Base-by-base conservation (phyloP, 2,329 filamentous ascomycete species). In the Nemania bipapillata region DNA sequence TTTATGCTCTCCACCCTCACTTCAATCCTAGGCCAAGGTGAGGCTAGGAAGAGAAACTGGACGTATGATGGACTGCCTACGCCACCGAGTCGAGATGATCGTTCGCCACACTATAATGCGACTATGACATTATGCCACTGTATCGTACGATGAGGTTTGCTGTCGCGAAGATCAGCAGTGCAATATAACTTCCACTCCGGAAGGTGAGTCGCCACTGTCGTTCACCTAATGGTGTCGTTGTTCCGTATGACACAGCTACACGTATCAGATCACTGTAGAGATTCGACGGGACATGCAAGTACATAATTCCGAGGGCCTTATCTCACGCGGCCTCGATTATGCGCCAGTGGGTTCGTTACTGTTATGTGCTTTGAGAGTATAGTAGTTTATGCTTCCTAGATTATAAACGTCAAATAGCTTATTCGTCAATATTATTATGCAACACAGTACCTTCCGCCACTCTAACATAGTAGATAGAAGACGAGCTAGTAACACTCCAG, bases 121-220 rank as follows among this genome's bases (percentile, higher is more conserved):
- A 60, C 12, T 45, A n/a, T 47, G 56, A 64, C 49, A 68, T 45
- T 32, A 50, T 24, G 22, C 30, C 17, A 28, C 26, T 8, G 24
- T n/a, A 50, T 66, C 52, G 47, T 69, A 66, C 54, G 66, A 69
- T 24, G 26, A 17, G 17, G 6, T 20, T 26, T 37, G n/a, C 15
- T 42, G 12, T 32, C 50, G 22, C 52, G 24, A 32, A 54, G 26
- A 52, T 66, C 55, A 42, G 17, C 49, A 50, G 42, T 53, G 45
- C 45, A 57, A 50, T 67, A 67, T 59, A 42, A 17, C 8, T 22
- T 42, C 7, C n/a, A 55, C 17, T 24, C 17, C 20, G 6, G 22
- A 37, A 28, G 15, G 28, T 9, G 22, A 57, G 30, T 65, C 42
- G 64, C 67, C 64, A 67, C 67, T 49, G n/a, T 54, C 24, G 26